Evolutionary conservation across 2,329 filamentous ascomycete genomes (phyloP), one percentile per base, ranked within the genome.

Genomic region (Xylaria digitata): DNA sequence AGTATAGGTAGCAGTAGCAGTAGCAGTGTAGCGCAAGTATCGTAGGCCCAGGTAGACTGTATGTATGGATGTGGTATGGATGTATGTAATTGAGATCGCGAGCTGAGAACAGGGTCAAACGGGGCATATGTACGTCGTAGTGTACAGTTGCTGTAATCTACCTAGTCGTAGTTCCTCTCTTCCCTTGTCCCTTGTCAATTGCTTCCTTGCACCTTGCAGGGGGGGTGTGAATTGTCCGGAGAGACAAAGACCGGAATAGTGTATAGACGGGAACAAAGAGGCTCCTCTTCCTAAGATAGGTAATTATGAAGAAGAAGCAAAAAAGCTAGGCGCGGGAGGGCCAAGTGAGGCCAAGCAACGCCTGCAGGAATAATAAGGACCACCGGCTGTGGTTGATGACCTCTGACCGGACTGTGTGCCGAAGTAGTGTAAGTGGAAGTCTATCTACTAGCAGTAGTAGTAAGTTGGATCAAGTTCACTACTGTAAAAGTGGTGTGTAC

Each of bases 291-390:
- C 46, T n/a, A 17, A 42, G 37, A 37, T 58, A 48, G 63, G 57
- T 26, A 59, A 59, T 61, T 50, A 57, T 61, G 56, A 60, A 54
- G 26, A 42, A 45, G 49, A 63, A 54, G 56, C 42, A 34, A 42
- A 34, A 53, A 48, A 61, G 67, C 63, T 67, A 67, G 67, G 65
- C 64, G 61, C 65, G 65, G 61, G 57, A 63, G 59, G 40, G 61
- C 61, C 67, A 66, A 68, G 66, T 57, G 32, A 65, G 56, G 63
- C 66, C 63, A 69, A 69, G 65, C 58, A 58, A 48, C 65, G 64
- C 57, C 61, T 62, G 67, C 67, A 66, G 64, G 45, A 54, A 64
- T 57, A 67, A 67, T 61, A 61, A 66, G 63, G 63, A 61, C 56
- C 37, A 48, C 58, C 59, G 66, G 49, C 50, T 60, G 23, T 43